Percentiles rank a stretch among this genome's conserved stretches.
Evolutionary conservation across 768 basidiomycete species (phyloP).

Genomic region (Hemileccinum rubropunctum): DNA sequence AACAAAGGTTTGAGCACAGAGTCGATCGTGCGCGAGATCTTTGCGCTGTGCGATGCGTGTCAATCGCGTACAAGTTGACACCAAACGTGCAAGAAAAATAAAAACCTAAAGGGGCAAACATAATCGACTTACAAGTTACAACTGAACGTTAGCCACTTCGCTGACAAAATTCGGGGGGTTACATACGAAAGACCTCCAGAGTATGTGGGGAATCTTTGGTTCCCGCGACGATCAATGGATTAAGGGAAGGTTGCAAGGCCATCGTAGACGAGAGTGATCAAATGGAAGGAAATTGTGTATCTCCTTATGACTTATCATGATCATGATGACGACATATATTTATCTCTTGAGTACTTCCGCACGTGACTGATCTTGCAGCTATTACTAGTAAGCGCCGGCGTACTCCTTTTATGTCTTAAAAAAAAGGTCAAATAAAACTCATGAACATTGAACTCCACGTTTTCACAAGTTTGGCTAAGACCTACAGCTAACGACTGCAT

Average conservation of each 20-base stretch:
- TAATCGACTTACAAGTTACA: conserved; percentile 75
- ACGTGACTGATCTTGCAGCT: too few species aligned
- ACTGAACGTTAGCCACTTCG: background rate
- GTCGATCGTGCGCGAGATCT: conserved; percentile 59
- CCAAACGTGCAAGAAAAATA: background rate
- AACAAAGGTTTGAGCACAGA: conserved; percentile 58
- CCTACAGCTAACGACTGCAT: too few species aligned
- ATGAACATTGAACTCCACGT: too few species aligned
- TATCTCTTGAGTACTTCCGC: too few species aligned
- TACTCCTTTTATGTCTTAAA: too few species aligned
- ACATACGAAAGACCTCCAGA: conserved; percentile 74
- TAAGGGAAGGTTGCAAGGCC: conserved; percentile 77
- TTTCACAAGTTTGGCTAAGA: too few species aligned
- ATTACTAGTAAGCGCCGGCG: too few species aligned
- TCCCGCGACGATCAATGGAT: conserved; percentile 64
- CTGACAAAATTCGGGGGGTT: background rate
- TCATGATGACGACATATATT: conserved; percentile 7
- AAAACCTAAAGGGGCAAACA: conserved; percentile 78
- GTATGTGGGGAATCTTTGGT: conserved; percentile 63
- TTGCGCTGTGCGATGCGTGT: conserved; percentile 42
- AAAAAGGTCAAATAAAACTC: too few species aligned
- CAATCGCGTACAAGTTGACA: background rate
- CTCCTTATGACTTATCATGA: too few species aligned
- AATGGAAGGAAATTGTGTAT: background rate
- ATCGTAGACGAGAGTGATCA: conserved; percentile 35